These are phyloP conservation scores for Trametes cingulata DNA, from an alignment of 768 basidiomycete genomes.

Conservation along the genomic window DNA sequence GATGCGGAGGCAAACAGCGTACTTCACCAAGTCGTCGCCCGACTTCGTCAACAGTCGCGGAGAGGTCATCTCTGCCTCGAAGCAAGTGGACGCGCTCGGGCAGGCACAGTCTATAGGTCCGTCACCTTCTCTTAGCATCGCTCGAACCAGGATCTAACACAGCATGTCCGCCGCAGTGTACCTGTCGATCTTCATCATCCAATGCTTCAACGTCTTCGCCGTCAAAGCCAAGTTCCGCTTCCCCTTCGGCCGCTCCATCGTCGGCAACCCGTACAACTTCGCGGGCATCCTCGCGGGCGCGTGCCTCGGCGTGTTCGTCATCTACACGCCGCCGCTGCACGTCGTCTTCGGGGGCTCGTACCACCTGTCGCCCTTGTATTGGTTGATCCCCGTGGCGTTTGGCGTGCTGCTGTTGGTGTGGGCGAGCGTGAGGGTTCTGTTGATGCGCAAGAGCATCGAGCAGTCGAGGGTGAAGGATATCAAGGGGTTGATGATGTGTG, in stretches of 20 bases:
- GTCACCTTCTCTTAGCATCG: conserved; percentile 5
- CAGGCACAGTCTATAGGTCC: conserved; percentile 63
- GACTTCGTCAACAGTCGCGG: conserved; percentile 60
- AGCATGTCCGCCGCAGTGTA: conserved; percentile 40
- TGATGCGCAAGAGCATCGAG: conserved; percentile 57
- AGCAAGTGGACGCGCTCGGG: conserved; percentile 59
- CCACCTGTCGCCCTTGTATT: conserved; percentile 61
- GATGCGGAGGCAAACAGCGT: conserved; percentile 37
- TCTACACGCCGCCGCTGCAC: conserved; percentile 69
- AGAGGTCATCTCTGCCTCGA: conserved; percentile 40
- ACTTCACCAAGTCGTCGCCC: conserved; percentile 49
- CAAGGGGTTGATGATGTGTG: conserved; percentile 72
- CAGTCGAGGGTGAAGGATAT: conserved; percentile 62
- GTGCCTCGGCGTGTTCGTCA: conserved; percentile 63
- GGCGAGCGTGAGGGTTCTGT: conserved; percentile 58
- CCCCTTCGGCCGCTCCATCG: conserved; percentile 59
- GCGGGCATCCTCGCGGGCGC: conserved; percentile 61
- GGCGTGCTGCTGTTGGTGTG: conserved; percentile 56
- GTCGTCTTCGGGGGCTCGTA: conserved; percentile 66
- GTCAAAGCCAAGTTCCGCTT: conserved; percentile 63
- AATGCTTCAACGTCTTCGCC: conserved; percentile 73
- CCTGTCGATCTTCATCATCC: conserved; percentile 65
- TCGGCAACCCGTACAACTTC: conserved; percentile 67
- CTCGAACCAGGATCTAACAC: not conserved
- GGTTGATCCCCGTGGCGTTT: conserved; percentile 65